Base-by-base conservation (phyloP, 2,329 filamentous ascomycete genomes). In the Dactylellina leptospora region DNA sequence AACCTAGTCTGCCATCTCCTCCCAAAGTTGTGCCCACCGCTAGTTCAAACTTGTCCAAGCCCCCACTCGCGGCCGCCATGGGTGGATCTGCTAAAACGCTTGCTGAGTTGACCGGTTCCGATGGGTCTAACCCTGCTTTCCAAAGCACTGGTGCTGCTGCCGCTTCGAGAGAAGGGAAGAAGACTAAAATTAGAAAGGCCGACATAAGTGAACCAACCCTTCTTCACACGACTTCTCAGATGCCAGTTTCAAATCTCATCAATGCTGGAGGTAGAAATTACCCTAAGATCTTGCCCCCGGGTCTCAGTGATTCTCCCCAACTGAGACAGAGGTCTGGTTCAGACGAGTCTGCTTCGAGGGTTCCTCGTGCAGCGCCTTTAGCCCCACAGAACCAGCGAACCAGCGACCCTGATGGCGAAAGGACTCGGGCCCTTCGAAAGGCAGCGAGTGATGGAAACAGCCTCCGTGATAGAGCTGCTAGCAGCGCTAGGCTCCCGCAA, bases 171-270 rank as follows among this genome's bases (percentile, higher is more conserved):
- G 66, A 71, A 11, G 58, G 58, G 8, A 71, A 63, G 38, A 63
- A 53, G 53, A 18, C 27, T 22, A 63, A 42, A 18, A 71, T 71
- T 40, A 51, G 59, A 20, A 71, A 71, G 28, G 58, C 50, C 13
- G 66, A 71, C 59, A 71, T 71, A 20, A 47, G 58, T n/a, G 66
- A 71, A 28, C 66, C 66, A 1, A 71, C 58, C 25, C 45, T 71
- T 3, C 44, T 71, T 13, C 58, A 63, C 25, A 71, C 66, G 9
- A 71, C 66, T 18, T 71, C 66, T 18, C 66, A 71, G 45, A 71
- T 71, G 66, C 66, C 66, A 2, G 66, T 71, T 20, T 71, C 66
- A 2, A 71, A 71, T 20, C 58, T 71, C 33, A 71, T 71, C n/a
- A 58, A 71, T 16, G 66, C 66, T n/a, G 66, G 66, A 25, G 54